phyloP scores from a whole-genome alignment of 768 basidiomycete species.

The Serpula lacrymans region DNA sequence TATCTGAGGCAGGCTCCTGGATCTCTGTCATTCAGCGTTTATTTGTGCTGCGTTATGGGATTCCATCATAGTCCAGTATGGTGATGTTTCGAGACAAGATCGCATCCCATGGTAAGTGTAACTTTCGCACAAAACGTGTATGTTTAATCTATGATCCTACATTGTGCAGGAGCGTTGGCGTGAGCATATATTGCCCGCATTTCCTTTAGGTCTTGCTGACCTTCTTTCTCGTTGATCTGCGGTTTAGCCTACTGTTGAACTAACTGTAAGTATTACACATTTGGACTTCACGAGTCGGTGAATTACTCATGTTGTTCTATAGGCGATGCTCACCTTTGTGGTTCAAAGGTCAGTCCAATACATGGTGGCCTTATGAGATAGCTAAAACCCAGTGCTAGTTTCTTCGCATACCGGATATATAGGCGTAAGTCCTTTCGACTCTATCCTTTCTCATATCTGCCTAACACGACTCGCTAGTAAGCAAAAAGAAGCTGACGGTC shows the following conservation, averaged over 20 bases:
- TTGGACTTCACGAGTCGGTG: background rate
- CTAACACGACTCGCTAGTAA: slow-evolving; percentile 8
- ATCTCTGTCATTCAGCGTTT: slow-evolving; percentile 21
- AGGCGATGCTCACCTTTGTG: slow-evolving; percentile 24
- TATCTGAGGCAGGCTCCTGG: slow-evolving; percentile 18
- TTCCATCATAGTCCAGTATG: slow-evolving; percentile 18
- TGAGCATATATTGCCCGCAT: slow-evolving; percentile 5
- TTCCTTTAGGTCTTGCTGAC: too few species aligned
- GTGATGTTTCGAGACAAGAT: slow-evolving; percentile 9
- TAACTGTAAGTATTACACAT: slow-evolving; percentile 14
- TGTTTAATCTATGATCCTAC: background rate
- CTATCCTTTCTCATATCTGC: background rate
- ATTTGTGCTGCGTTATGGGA: slow-evolving; percentile 20
- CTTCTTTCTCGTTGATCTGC: background rate
- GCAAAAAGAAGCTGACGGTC: slow-evolving; percentile 7
- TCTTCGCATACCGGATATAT: slow-evolving; percentile 24
- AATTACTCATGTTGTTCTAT: background rate
- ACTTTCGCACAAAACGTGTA: too few species aligned
- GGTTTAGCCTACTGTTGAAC: slow-evolving; percentile 14
- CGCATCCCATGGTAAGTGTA: slow-evolving; percentile 20
- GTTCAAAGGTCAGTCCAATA: slow-evolving; percentile 14
- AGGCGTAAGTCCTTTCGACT: slow-evolving; percentile 11
- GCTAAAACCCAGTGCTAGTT: slow-evolving; percentile 11
- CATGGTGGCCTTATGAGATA: background rate
- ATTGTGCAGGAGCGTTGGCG: slow-evolving; percentile 20